A percentile compares a stretch with the other conserved stretches of the same genome.
Conservation (phyloP, 1,284 basidiomycete species). For the Marasmius fiardii region DNA sequence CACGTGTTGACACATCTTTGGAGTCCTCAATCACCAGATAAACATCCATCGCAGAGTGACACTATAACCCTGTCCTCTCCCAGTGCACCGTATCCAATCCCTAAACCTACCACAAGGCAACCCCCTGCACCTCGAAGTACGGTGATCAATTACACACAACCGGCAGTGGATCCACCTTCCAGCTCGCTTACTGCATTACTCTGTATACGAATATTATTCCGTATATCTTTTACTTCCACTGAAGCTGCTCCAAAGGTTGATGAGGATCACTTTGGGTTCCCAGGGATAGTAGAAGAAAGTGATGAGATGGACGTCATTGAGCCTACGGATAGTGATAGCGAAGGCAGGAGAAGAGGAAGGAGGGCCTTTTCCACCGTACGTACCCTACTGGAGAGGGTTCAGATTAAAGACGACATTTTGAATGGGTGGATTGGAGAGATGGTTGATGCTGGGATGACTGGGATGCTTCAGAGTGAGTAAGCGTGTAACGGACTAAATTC, state of each 20-base stretch:
- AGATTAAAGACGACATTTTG: slow-evolving; percentile 65
- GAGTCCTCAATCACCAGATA: slow-evolving; percentile 44
- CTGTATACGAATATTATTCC: slow-evolving; percentile 72
- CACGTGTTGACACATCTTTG: slow-evolving; percentile 77
- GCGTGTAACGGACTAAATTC: background rate
- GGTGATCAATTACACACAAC: slow-evolving; percentile 50
- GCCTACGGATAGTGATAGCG: slow-evolving; percentile 44
- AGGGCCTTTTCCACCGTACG: slow-evolving; percentile 66
- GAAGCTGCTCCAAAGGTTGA: slow-evolving; percentile 72
- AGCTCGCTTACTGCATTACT: slow-evolving; percentile 72
- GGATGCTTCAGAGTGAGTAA: slow-evolving; percentile 1
- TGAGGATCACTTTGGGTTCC: slow-evolving; percentile 80
- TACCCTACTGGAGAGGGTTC: slow-evolving; percentile 59
- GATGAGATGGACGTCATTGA: slow-evolving; percentile 48
- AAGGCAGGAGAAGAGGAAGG: slow-evolving; percentile 64
- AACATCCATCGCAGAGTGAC: slow-evolving; percentile 65
- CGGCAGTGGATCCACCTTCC: slow-evolving; percentile 63
- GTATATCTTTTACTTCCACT: slow-evolving; percentile 64
- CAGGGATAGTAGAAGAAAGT: slow-evolving; percentile 65
- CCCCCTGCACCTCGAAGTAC: slow-evolving; percentile 62
- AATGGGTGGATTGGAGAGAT: slow-evolving; percentile 79
- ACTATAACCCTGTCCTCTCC: slow-evolving; percentile 59
- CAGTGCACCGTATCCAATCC: slow-evolving; percentile 50
- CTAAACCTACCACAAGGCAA: slow-evolving; percentile 58
- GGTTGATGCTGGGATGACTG: slow-evolving; percentile 50